A percentile compares a stretch with the other conserved stretches of the same genome.
Conservation (phyloP, 2,329 filamentous ascomycete genomes). For the Acephala macrosclerotiorum region DNA sequence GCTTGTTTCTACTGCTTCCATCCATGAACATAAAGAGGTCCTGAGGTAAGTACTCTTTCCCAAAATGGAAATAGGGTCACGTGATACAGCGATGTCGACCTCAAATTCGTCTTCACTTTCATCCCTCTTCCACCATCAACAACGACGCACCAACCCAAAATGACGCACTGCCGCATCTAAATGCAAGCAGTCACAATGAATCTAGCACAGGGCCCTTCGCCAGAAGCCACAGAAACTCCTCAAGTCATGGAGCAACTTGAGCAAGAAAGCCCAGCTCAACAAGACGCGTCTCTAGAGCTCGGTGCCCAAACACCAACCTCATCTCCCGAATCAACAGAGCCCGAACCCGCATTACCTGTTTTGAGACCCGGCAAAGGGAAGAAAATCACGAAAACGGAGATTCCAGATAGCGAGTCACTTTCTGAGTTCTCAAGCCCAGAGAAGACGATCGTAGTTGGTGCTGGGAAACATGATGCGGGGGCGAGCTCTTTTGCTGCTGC, state of each 20-base stretch:
- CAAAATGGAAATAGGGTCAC: too few relatives aligned
- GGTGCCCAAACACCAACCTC: not conserved
- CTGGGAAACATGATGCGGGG: not conserved
- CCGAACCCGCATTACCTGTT: not conserved
- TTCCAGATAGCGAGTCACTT: not conserved
- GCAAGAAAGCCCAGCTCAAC: not conserved
- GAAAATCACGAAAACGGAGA: not conserved
- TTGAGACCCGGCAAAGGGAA: not conserved
- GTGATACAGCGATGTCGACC: not conserved
- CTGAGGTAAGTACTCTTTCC: not conserved
- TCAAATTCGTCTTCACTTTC: not conserved
- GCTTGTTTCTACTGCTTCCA: too few relatives aligned
- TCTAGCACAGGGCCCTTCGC: not conserved
- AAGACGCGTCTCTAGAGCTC: not conserved
- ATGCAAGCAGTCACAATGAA: not conserved
- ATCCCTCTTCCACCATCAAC: not conserved
- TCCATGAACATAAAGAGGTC: too few relatives aligned
- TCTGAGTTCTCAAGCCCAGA: not conserved
- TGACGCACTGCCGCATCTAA: not conserved
- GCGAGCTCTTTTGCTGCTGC: not conserved
- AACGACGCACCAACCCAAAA: not conserved
- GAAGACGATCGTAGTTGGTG: not conserved
- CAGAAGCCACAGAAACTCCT: not conserved
- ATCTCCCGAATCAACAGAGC: not conserved
- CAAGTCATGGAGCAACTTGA: not conserved